Evolutionary conservation across 2,329 filamentous ascomycete genomes (phyloP), one percentile per base, ranked within the genome.

Genomic region (Hymenoscyphus fraxineus): DNA sequence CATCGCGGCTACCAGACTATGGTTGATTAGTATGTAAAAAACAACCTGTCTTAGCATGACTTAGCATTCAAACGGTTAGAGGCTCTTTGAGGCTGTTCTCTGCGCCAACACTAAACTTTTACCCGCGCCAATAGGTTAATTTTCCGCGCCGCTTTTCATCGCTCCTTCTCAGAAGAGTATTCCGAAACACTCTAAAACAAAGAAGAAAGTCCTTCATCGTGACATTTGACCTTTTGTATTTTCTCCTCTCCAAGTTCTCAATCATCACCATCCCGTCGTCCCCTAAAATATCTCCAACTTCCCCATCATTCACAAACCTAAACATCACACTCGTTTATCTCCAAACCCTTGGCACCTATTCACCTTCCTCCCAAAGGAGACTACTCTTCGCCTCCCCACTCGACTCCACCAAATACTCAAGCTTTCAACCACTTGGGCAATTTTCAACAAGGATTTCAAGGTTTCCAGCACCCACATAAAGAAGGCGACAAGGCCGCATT

Each of bases 121-220:
- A 47, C 16, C 16, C 15, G 41, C 7, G n/a, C 6, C 15, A 16
- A 7, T 16, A n/a, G 16, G n/a, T 7, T 10, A 10, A 47, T 10
- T 9, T 47, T 19, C 6, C 44, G 2, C 44, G 44, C 44, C 19
- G 44, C 44, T 47, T 47, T 19, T 47, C 44, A 12, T 9, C n/a
- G 44, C 44, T 22, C 44, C 54, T 57, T 38, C 54, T 32, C 54
- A 31, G 16, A 31, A 57, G 12, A 22, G 7, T 35, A 40, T 32
- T 40, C 57, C 16, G 41, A 59, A 35, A 35, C 35, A 35, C 1
- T 5, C 35, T 59, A 40, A 59, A 38, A 59, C 57, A 59, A 65
- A 59, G 39, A 62, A 27, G 40, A 54, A 58, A 47, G 12, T 38
- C 39, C 16, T 32, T 38, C n/a, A 22, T 40, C 60, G 3, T 27